Conservation (phyloP, 2,329 filamentous ascomycete genomes). For the Fusarium sp. region DNA sequence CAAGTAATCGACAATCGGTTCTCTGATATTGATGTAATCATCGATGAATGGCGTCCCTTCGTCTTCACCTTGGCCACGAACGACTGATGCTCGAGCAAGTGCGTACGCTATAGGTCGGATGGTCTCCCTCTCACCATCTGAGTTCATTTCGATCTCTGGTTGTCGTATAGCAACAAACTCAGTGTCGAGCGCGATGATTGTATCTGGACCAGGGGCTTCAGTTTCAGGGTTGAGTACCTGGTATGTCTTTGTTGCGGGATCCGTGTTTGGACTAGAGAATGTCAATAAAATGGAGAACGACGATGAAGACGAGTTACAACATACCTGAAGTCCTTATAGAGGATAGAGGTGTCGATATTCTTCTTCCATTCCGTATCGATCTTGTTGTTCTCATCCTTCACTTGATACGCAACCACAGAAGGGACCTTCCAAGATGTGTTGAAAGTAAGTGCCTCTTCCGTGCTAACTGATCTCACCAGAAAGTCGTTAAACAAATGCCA, state of each 20-base stretch:
- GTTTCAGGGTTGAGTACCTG: conserved; percentile 64
- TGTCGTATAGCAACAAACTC: conserved; percentile 95
- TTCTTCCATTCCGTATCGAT: conserved; percentile 90
- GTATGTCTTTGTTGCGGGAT: conserved; percentile 64
- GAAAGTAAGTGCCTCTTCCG: conserved; percentile 88
- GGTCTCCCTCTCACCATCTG: conserved; percentile 88
- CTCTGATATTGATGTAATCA: conserved; percentile 93
- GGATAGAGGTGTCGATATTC: conserved; percentile 81
- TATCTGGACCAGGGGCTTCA: conserved; percentile 77
- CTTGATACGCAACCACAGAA: conserved; percentile 86
- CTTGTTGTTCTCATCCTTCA: conserved; percentile 81
- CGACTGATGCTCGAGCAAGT: conserved; percentile 90
- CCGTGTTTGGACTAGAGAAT: conserved; percentile 52
- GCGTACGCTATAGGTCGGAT: conserved; percentile 92
- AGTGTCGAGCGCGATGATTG: conserved; percentile 89
- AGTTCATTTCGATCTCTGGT: conserved; percentile 95
- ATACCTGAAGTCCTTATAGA: conserved; percentile 77
- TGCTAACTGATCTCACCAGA: conserved; percentile 81
- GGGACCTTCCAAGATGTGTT: conserved; percentile 93
- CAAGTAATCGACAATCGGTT: conserved; percentile 93
- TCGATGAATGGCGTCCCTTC: conserved; percentile 93
- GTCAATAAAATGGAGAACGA: conserved; percentile 10
- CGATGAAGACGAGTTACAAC: conserved; percentile 27
- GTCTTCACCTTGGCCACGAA: conserved; percentile 80
- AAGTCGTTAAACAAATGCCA: conserved; percentile 99